Conservation (phyloP, 2,329 filamentous ascomycete species). For the Calonectria montana region DNA sequence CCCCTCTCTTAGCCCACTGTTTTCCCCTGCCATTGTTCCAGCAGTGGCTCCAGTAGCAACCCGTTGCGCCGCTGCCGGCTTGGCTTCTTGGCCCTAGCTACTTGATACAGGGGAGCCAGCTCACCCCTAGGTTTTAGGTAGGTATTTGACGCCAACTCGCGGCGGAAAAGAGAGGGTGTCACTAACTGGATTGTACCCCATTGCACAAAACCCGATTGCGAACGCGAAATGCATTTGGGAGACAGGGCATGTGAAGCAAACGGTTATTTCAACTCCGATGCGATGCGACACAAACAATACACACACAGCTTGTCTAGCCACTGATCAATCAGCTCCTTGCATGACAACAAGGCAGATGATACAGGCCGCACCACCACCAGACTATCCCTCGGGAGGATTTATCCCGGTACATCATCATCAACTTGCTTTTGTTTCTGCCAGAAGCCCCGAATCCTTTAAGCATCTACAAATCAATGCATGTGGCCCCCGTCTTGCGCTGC, state of each 20-base stretch:
- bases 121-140: constrained; percentile 16
- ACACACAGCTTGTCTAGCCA: not conserved
- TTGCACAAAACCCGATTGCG: not conserved
- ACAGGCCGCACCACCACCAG: constrained; percentile 13
- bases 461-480: constrained; percentile 6
- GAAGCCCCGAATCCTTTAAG: not conserved
- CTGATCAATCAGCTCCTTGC: not conserved
- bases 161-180: not conserved
- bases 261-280: not conserved
- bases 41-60: constrained; percentile 29
- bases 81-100: constrained; percentile 33
- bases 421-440: constrained; percentile 14
- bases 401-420: constrained; percentile 14
- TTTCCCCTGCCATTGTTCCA: constrained; percentile 27
- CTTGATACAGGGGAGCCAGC: not conserved
- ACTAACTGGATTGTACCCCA: constrained; percentile 27
- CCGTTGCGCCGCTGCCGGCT: constrained; percentile 39
- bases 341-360: not conserved
- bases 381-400: constrained; percentile 14
- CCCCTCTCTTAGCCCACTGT: not conserved
- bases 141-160: constrained; percentile 1
- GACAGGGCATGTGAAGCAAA: not conserved
- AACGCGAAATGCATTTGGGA: not conserved
- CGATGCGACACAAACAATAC: not conserved
- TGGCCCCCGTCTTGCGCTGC: not conserved